phyloP scores from a whole-genome alignment of 2,329 filamentous ascomycete genomes.

The Aspergillus sclerotialis region DNA sequence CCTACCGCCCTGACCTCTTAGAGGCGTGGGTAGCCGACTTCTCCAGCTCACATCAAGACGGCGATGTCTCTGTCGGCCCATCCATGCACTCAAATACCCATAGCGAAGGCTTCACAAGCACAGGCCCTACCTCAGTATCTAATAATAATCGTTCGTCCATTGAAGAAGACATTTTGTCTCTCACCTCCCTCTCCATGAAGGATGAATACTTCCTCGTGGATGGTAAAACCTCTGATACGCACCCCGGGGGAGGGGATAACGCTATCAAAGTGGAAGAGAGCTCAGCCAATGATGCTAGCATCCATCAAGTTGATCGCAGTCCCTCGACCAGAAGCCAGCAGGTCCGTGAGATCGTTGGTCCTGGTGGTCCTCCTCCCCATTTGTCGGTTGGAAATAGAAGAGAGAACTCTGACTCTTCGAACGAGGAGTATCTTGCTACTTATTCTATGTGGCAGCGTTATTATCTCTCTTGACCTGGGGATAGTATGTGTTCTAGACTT shows the following conservation, averaged over 20 bases:
- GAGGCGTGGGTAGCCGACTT: background rate
- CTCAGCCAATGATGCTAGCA: slow-evolving; percentile 11
- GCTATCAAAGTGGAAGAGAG: slow-evolving; percentile 14
- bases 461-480: slow-evolving; percentile 14
- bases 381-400: slow-evolving; percentile 1
- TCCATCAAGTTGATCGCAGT: slow-evolving; percentile 14
- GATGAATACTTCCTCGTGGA: slow-evolving; percentile 24
- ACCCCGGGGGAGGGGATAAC: slow-evolving; percentile 17
- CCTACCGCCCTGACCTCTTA: background rate
- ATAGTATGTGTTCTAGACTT: too few species aligned
- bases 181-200: slow-evolving; percentile 9
- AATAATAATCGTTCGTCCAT: slow-evolving; percentile 14
- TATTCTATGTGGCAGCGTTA: slow-evolving; percentile 12
- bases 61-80: background rate
- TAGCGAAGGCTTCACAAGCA: slow-evolving; percentile 8
- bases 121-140: slow-evolving; percentile 11
- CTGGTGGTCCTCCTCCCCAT: slow-evolving; percentile 4
- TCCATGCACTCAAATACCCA: slow-evolving; percentile 3
- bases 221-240: slow-evolving; percentile 17
- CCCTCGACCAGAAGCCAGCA: slow-evolving; percentile 12
- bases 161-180: slow-evolving; percentile 15
- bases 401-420: slow-evolving; percentile 17
- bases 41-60: background rate
- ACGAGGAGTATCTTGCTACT: slow-evolving; percentile 14
- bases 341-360: slow-evolving; percentile 14